phyloP scores from a whole-genome alignment of 1,139 yeast genomes.

The Tardiomyces blankii region DNA sequence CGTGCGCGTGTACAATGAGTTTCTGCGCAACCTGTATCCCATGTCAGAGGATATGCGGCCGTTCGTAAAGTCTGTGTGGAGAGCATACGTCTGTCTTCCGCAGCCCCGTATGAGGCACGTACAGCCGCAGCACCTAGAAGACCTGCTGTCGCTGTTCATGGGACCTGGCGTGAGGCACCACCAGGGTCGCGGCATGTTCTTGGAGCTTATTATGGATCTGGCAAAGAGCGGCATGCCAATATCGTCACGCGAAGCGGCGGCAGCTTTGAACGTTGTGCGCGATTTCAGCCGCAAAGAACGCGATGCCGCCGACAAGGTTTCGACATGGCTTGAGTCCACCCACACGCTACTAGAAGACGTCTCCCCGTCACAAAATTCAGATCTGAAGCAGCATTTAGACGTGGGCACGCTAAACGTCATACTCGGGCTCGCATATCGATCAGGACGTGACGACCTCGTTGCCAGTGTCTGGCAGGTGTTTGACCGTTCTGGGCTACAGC shows the following conservation, averaged over 20 bases:
- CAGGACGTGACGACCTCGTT: not conserved
- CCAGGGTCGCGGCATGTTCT: not conserved
- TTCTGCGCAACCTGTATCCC: slow-evolving; percentile 6
- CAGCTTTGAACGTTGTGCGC: not conserved
- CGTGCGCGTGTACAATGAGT: slow-evolving; percentile 3
- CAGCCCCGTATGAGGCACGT: slow-evolving; percentile 5
- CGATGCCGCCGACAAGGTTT: not conserved
- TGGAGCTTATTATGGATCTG: not conserved
- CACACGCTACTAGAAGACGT: not conserved
- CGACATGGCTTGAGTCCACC: not conserved
- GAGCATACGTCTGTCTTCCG: slow-evolving; percentile 5
- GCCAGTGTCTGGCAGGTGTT: not conserved
- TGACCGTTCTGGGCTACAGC: not conserved
- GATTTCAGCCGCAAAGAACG: not conserved
- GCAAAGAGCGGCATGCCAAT: not conserved
- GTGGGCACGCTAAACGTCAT: not conserved
- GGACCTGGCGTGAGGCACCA: not conserved
- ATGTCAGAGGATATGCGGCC: not conserved
- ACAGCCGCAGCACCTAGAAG: slow-evolving; percentile 9
- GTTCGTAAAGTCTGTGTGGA: not conserved
- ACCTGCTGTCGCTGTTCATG: slow-evolving; percentile 4
- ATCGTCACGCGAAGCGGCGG: not conserved
- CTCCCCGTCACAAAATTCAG: not conserved
- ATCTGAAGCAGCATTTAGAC: not conserved
- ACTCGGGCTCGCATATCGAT: not conserved